phyloP scores from a whole-genome alignment of 2,329 filamentous ascomycete species.

The Coniochaeta sp. region DNA sequence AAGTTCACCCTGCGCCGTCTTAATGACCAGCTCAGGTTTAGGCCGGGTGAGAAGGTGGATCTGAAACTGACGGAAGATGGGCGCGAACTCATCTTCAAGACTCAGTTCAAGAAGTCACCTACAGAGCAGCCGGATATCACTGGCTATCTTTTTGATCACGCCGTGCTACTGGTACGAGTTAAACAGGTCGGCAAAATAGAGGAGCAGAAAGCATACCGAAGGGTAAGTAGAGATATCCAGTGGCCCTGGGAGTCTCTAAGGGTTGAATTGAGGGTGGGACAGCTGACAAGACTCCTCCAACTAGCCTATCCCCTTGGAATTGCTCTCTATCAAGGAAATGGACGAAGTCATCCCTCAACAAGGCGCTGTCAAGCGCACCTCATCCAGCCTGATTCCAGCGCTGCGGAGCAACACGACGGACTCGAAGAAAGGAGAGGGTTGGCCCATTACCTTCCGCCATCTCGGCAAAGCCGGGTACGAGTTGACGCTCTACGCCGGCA shows the following conservation, averaged over 20 bases:
- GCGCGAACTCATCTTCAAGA: conserved; percentile 90
- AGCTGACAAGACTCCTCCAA: background rate
- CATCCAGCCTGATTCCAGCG: conserved; percentile 69
- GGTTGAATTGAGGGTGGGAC: background rate
- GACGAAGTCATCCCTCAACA: conserved; percentile 82
- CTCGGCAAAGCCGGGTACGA: conserved; percentile 95
- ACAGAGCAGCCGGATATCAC: conserved; percentile 86
- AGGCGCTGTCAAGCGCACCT: conserved; percentile 77
- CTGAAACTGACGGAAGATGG: conserved; percentile 90
- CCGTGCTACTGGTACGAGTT: conserved; percentile 81
- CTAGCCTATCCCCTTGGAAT: conserved; percentile 84
- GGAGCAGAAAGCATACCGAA: conserved; percentile 89
- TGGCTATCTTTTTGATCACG: conserved; percentile 93
- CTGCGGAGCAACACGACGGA: conserved; percentile 38
- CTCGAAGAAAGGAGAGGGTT: conserved; percentile 65
- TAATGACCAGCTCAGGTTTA: conserved; percentile 86
- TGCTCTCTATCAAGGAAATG: conserved; percentile 93
- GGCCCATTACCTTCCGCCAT: conserved; percentile 93
- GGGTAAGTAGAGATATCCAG: conserved; percentile 29
- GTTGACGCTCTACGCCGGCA: conserved; percentile 78
- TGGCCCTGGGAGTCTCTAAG: background rate
- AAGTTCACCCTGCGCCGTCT: conserved; percentile 91
- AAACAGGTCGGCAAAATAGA: conserved; percentile 91
- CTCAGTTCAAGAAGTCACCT: conserved; percentile 83
- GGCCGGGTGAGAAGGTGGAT: conserved; percentile 84